These are phyloP conservation scores for Beauveria pseudobassiana DNA, from an alignment of 2,329 filamentous ascomycete species.

Conservation along the genomic window DNA sequence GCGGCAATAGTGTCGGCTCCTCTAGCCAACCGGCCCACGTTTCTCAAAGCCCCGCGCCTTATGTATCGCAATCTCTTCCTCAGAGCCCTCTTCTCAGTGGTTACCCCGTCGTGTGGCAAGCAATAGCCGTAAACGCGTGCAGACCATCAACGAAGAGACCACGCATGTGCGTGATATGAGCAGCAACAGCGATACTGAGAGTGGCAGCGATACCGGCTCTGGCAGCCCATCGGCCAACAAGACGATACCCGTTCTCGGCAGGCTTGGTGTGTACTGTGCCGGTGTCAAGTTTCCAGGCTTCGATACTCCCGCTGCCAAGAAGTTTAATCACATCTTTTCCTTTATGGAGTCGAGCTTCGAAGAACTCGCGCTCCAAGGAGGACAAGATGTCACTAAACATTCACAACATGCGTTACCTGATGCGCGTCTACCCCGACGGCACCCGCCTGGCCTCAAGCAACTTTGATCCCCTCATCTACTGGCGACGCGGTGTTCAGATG, in stretches of 20 bases:
- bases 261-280: slow-evolving; percentile 70
- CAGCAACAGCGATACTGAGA: slow-evolving; percentile 75
- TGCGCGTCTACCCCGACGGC: slow-evolving; percentile 87
- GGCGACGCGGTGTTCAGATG: slow-evolving; percentile 96
- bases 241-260: slow-evolving; percentile 74
- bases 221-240: slow-evolving; percentile 63
- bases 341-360: slow-evolving; percentile 88
- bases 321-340: slow-evolving; percentile 91
- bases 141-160: slow-evolving; percentile 49
- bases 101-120: slow-evolving; percentile 40
- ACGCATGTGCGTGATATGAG: slow-evolving; percentile 50
- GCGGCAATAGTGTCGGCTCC: slow-evolving; percentile 69
- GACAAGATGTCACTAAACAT: slow-evolving; percentile 73
- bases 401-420: slow-evolving; percentile 86
- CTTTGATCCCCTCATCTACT: slow-evolving; percentile 88
- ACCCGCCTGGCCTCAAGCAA: slow-evolving; percentile 82
- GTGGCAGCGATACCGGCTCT: slow-evolving; percentile 50
- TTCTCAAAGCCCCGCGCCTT: slow-evolving; percentile 45
- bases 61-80: slow-evolving; percentile 44
- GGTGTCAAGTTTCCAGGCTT: slow-evolving; percentile 81
- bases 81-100: slow-evolving; percentile 47
- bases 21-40: slow-evolving; percentile 43
- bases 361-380: slow-evolving; percentile 66
- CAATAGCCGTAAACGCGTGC: slow-evolving; percentile 41
- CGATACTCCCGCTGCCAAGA: slow-evolving; percentile 67